phyloP scores from a whole-genome alignment of 805 yeast species.

The Candida tibetensis region DNA sequence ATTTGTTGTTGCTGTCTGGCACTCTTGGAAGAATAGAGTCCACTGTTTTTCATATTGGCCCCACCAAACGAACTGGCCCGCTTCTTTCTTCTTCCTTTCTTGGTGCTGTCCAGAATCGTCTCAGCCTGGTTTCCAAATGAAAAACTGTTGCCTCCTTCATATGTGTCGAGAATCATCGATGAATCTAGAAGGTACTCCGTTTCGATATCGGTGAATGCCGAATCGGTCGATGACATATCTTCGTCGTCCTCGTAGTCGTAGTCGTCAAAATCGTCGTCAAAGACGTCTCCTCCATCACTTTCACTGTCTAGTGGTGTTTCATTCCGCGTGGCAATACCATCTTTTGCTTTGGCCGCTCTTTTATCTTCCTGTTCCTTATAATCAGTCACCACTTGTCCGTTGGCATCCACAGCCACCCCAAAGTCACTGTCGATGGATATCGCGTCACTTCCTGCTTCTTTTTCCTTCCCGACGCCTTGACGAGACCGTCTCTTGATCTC shows the following conservation, averaged over 20 bases:
- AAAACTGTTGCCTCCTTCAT: slow-evolving; percentile 12
- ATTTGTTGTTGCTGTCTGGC: not conserved
- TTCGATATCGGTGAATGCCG: slow-evolving; percentile 45
- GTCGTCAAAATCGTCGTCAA: slow-evolving; percentile 15
- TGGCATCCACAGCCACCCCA: slow-evolving; percentile 25
- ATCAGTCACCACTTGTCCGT: slow-evolving; percentile 18
- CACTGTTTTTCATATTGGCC: not conserved
- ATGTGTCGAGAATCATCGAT: slow-evolving; percentile 25
- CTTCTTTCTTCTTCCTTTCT: slow-evolving; percentile 18
- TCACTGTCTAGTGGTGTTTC: slow-evolving; percentile 5
- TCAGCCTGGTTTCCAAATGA: slow-evolving; percentile 16
- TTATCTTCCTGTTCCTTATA: slow-evolving; percentile 10
- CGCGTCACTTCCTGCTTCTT: slow-evolving; percentile 16
- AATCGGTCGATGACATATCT: slow-evolving; percentile 32
- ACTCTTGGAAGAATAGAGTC: not conserved
- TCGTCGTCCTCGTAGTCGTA: slow-evolving; percentile 23
- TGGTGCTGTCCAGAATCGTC: slow-evolving; percentile 10
- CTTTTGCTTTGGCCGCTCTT: not conserved
- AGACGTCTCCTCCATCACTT: slow-evolving; percentile 18
- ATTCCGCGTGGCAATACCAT: not conserved
- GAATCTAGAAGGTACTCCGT: slow-evolving; percentile 34
- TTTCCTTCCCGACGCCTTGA: not conserved
- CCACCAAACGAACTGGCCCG: slow-evolving; percentile 15
- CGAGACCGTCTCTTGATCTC: slow-evolving; percentile 7
- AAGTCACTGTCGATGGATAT: slow-evolving; percentile 30